Base-by-base conservation (phyloP, 306 rosid genomes). In the Prunus armeniaca region DNA sequence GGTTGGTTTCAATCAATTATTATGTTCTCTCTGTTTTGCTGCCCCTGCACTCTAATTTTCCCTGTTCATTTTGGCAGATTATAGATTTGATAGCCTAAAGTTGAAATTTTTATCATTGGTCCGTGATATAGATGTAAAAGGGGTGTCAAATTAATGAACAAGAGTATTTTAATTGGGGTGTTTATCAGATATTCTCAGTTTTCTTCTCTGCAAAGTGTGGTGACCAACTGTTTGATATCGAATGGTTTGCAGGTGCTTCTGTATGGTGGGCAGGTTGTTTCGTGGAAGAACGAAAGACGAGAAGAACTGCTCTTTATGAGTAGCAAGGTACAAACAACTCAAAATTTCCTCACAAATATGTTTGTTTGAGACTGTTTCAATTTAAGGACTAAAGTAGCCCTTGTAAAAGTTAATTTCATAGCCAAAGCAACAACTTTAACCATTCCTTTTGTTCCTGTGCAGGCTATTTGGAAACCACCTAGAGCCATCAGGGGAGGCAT, bases 401-500 rank as follows among this genome's bases (percentile, higher is more conserved):
- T 1, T 38, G 43, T 38, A 38, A 38, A 38, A 38, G 43, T 38
- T 38, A 38, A 34, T 34, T 34, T 34, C 41, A 34, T 34, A 34
- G 41, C 2, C 41, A 34, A 34, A 34, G 41, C 41, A 34, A 34
- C 41, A 34, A 38, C 43, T 7, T 9, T 38, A 38, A 6, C 43
- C 43, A 38, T 46, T 11, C 27, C 41, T 17, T 51, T 67, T 3
- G 27, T 19, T 79, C 34, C 14, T 79, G 43, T 47, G 47, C 87
- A 91, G 97, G 87, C 87, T 61, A 82, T 83, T 41, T 56, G 87
- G 86, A 89, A 89, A 80, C 88, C 87, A 32, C 87, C 78, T 24
- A 89, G 84, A 86, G 88, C 89, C 72, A 86, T 89, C 78, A 87
- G 90, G 81, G 97, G 97, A 82, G 97, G 97, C 6, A 88, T 91